phyloP scores from a whole-genome alignment of 805 yeast genomes.

The Suhomyces emberorum region DNA sequence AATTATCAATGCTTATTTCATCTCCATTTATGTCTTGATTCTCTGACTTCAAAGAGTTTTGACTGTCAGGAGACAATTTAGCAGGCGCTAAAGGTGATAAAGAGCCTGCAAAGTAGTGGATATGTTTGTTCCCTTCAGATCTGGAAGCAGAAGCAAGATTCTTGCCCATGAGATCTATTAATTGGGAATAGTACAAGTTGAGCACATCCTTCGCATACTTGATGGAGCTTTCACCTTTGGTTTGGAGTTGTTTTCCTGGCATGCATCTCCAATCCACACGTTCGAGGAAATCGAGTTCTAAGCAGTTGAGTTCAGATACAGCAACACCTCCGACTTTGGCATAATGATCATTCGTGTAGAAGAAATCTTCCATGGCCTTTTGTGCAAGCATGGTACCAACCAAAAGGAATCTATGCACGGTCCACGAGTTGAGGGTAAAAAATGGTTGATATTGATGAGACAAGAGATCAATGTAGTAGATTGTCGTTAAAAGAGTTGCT shows the following conservation, averaged over 20 bases:
- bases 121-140: slow-evolving; percentile 2
- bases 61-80: not conserved
- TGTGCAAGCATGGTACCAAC: slow-evolving; percentile 90
- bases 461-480: slow-evolving; percentile 87
- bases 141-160: slow-evolving; percentile 13
- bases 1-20: slow-evolving; percentile 3
- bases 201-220: slow-evolving; percentile 36
- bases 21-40: not conserved
- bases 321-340: slow-evolving; percentile 96
- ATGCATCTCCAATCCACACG: slow-evolving; percentile 66
- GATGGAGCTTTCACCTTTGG: slow-evolving; percentile 16
- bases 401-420: slow-evolving; percentile 86
- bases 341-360: slow-evolving; percentile 89
- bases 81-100: not conserved
- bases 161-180: slow-evolving; percentile 41
- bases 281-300: slow-evolving; percentile 83
- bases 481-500: slow-evolving; percentile 73
- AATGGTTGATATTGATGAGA: slow-evolving; percentile 69
- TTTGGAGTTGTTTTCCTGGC: slow-evolving; percentile 33
- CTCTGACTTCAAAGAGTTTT: not conserved
- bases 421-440: slow-evolving; percentile 83
- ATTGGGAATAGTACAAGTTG: slow-evolving; percentile 37
- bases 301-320: slow-evolving; percentile 72
- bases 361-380: slow-evolving; percentile 89
- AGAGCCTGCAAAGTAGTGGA: slow-evolving; percentile 3